Base-by-base conservation (phyloP, 2,329 filamentous ascomycete genomes). In the Aureobasidium musti region DNA sequence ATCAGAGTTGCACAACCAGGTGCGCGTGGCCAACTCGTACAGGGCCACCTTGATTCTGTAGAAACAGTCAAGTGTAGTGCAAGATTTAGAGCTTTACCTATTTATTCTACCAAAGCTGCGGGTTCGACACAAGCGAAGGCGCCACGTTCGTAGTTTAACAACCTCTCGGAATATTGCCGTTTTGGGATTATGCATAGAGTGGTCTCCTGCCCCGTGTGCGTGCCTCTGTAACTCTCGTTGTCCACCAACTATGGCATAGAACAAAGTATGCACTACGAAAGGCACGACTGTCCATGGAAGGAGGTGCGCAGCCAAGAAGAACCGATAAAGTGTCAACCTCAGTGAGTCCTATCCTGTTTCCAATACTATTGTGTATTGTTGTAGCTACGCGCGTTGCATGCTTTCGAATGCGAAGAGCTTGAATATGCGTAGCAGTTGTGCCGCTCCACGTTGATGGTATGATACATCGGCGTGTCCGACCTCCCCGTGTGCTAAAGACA, bases 21-120 rank as follows among this genome's bases (percentile, higher is more conserved):
- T 49, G 61, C 61, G 61, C 61, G 61, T 64, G 61, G 61, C 35
- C 49, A 35, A 23, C 61, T 64, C 61, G 61, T 54, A 53, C 49
- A 54, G 49, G 30, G 35, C 37, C 61, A 54, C 23, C 47, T 52
- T 50, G 30, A n/a, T 53, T 26, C 19, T 54, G 43, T 54, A 53
- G 49, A 53, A 64, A 23, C 11, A 35, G 35, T 50, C 45, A 21
- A 61, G 43, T 26, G 57, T 61, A 47, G 59, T 63, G 45, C 59
- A 63, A 52, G 17, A 30, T 37, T 17, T 28, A 47, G n/a, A n/a
- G 26, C 47, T 45, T n/a, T 64, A n/a, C n/a, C n/a, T n/a, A 53
- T 54, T 13, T 21, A 26, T 19, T 54, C 26, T 54, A 39, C 49
- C 49, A 64, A 23, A 19, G 7, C 33, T 23, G 23, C 23, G 59